Evolutionary conservation across 2,329 filamentous ascomycete species (phyloP), one percentile per base, ranked within the genome.

Genomic region (Phialophora verrucosa): DNA sequence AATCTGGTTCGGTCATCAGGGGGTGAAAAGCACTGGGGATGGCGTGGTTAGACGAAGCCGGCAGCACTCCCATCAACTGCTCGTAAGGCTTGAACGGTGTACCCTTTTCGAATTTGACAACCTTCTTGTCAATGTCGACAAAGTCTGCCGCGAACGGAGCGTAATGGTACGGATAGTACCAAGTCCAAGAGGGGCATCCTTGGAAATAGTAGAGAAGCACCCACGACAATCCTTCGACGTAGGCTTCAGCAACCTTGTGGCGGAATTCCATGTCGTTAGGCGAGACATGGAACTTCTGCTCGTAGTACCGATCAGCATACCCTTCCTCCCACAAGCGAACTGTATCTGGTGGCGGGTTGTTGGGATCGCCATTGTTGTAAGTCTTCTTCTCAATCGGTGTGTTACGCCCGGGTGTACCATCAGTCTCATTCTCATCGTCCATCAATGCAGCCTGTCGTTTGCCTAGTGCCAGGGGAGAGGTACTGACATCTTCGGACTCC

Each of bases 121-220:
- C 84, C 83, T 97, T 88, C 72, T 92, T 88, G 60, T 84, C 87
- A 54, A 99, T 84, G 63, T 93, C 89, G 65, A 91, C 89, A 77
- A 99, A 99, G 78, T 99, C 95, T 60, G 93, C 91, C 2, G 95
- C 95, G 76, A 99, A 99, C 3, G 96, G 95, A 1, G 95, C 96
- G 76, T 99, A 99, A 76, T 99, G 95, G 75, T 98, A 96, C 0
- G 95, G 95, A 75, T 97, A 99, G 77, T 95, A 99, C 95, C 95
- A 99, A 60, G 94, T 96, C 95, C 96, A 99, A 0, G 93, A 97
- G 25, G 95, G 93, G 74, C 95, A 99, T 29, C 95, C 95, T 78
- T 99, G 95, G 78, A 97, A 97, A 78, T 99, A 99, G 79, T 99
- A 99, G 42, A 93, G 84, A 59, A 99, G 82, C 47, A 99, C 95